Base-by-base conservation (phyloP, 225 moss, liverwort and hornwort genomes). In the Straminergon stramineum region DNA sequence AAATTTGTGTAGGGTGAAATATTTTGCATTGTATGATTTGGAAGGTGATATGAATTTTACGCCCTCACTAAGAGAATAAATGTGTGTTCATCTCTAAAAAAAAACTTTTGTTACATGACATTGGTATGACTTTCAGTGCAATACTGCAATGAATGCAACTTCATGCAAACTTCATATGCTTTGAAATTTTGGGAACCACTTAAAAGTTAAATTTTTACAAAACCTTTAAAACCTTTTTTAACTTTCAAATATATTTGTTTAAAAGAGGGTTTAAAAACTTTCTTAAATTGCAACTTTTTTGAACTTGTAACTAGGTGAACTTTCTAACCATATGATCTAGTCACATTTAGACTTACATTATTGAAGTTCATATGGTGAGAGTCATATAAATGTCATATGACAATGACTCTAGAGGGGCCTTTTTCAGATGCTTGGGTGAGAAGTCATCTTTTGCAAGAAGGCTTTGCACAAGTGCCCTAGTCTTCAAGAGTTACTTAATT, bases 361-460 rank as follows among this genome's bases (percentile, higher is more conserved):
- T 28, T 30, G 30, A 45, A 28, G 17, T 30, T 45, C 10, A 30
- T 48, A 31, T 6, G 17, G 1, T 0, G 0, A 8, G 10, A 74
- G 6, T 48, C 17, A 30, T 17, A 48, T 17, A 17, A 30, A 48
- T 48, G 11, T 48, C 4, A 75, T 75, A 45, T 30, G 6, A 30
- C 35, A 22, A 35, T 35, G 23, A 35, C 5, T 15, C n/a, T n/a
- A n/a, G n/a, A 35, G 1, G 15, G 34, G 3, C 2, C 5, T 34
- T 34, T 28, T 8, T 8, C 2, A 53, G 2, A 53, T 76, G 21
- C 22, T 53, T 14, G 0, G 0, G 0, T 52, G 34, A 76, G 0
- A 34, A 52, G 3, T 77, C 0, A 0, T 14, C 22, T 55, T 75
- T 14, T 34, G 3, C 0, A 0, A 3, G 16, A 27, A 73, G 0